Percentiles rank a stretch among this genome's conserved stretches.
Evolutionary conservation across 2,329 filamentous ascomycete species (phyloP).

Genomic region (Claviceps quebecensis): DNA sequence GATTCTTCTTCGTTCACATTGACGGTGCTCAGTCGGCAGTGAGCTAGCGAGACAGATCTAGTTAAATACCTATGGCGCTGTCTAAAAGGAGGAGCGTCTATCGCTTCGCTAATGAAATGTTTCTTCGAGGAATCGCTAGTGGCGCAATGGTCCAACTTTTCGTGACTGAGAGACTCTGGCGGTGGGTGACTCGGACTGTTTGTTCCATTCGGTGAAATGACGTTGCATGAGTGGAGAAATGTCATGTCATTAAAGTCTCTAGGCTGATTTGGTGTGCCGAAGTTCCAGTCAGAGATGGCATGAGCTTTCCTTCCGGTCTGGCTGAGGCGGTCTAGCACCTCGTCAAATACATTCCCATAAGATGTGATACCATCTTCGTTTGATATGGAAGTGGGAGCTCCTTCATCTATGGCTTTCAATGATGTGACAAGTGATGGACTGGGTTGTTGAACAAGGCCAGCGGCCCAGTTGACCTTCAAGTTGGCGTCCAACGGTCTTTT

Average conservation of each 20-base stretch:
- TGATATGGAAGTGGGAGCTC: conserved; percentile 3
- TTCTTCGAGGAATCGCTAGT: neutral
- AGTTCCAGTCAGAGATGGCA: too few species aligned
- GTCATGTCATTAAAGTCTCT: neutral
- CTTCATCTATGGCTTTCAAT: neutral
- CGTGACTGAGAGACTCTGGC: conserved; percentile 14
- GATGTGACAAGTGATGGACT: conserved; percentile 16
- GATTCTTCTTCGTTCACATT: neutral
- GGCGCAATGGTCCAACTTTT: neutral
- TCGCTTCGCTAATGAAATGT: neutral
- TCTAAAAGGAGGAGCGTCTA: neutral
- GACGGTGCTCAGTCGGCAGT: neutral
- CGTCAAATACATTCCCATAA: conserved; percentile 2
- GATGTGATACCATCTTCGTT: neutral
- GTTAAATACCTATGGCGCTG: conserved; percentile 4
- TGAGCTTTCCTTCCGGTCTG: neutral
- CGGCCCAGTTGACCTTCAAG: neutral
- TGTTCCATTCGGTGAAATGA: conserved; percentile 8
- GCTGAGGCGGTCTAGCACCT: conserved; percentile 4
- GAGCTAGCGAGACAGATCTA: conserved; percentile 3
- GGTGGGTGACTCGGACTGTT: conserved; percentile 10
- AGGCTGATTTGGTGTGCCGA: neutral
- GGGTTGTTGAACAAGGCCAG: neutral
- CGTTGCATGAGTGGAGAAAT: conserved; percentile 14
- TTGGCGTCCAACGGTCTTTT: neutral